Evolutionary conservation across 2,329 filamentous ascomycete genomes (phyloP).

Genomic region (Lasiodiplodia gonubiensis): DNA sequence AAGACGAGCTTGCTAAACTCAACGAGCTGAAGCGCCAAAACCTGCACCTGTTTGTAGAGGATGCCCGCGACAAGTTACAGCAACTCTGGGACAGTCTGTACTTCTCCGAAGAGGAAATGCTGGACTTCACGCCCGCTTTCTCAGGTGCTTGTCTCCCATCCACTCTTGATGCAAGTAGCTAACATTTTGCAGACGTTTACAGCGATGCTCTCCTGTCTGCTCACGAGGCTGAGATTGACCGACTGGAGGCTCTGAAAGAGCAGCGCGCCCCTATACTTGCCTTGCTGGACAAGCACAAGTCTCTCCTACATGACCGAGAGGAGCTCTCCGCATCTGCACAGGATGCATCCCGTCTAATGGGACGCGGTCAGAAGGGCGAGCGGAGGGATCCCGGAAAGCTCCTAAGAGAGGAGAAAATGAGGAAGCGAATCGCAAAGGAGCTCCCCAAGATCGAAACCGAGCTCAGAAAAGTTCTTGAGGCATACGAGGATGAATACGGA

Average conservation of each 20-base stretch:
- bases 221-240: slow-evolving; percentile 87
- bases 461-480: slow-evolving; percentile 78
- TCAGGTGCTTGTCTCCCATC: slow-evolving; percentile 55
- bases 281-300: slow-evolving; percentile 82
- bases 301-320: slow-evolving; percentile 82
- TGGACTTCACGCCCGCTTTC: slow-evolving; percentile 96
- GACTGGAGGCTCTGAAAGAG: slow-evolving; percentile 81
- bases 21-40: slow-evolving; percentile 96
- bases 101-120: slow-evolving; percentile 97
- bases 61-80: slow-evolving; percentile 86
- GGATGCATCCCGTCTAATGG: slow-evolving; percentile 91
- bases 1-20: slow-evolving; percentile 83
- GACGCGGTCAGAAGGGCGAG: slow-evolving; percentile 89
- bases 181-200: slow-evolving; percentile 71
- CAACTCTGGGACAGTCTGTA: slow-evolving; percentile 94
- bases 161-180: slow-evolving; percentile 1
- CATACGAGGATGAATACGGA: slow-evolving; percentile 93
- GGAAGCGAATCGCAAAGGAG: slow-evolving; percentile 95
- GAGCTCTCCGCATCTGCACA: slow-evolving; percentile 90
- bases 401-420: slow-evolving; percentile 95
- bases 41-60: slow-evolving; percentile 93
- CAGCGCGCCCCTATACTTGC: slow-evolving; percentile 84
- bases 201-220: slow-evolving; percentile 94
- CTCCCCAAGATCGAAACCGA: slow-evolving; percentile 88
- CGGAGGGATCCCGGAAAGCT: slow-evolving; percentile 93